A percentile compares a stretch with the other conserved stretches of the same genome.
Conservation (phyloP, 495 filamentous ascomycete species). For the Massariosphaeria phaeospora region DNA sequence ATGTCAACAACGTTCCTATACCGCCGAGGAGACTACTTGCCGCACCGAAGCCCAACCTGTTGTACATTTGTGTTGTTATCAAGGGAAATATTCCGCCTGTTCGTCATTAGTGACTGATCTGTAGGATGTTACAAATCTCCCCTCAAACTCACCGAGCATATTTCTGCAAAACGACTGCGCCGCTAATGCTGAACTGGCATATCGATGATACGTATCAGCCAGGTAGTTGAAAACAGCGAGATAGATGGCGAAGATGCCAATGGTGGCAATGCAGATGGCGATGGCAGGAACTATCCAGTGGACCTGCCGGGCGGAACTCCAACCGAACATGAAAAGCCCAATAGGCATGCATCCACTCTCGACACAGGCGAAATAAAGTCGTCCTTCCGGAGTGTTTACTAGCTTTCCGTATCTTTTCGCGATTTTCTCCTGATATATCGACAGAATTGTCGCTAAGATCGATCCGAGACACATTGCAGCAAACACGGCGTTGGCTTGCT, state of each 20-base stretch:
- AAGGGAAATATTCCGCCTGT: constrained; percentile 74
- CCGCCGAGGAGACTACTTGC: constrained; percentile 73
- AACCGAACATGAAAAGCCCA: constrained; percentile 79
- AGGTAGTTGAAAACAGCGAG: constrained; percentile 91
- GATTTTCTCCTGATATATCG: constrained; percentile 65
- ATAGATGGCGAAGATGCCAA: constrained; percentile 87
- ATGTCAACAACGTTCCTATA: constrained; percentile 62
- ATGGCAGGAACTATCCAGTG: constrained; percentile 76
- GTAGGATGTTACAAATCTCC: not conserved
- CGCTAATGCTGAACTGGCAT: constrained; percentile 80
- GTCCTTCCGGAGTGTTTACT: constrained; percentile 61
- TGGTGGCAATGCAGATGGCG: constrained; percentile 66
- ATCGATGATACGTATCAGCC: constrained; percentile 82
- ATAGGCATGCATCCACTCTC: constrained; percentile 64
- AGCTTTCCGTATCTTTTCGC: constrained; percentile 42
- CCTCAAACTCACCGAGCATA: constrained; percentile 48
- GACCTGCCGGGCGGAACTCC: constrained; percentile 60
- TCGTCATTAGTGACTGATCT: not conserved
- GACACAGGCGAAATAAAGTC: constrained; percentile 79
- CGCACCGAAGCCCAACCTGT: constrained; percentile 62
- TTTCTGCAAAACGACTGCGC: constrained; percentile 84
- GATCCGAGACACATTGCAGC: constrained; percentile 65
- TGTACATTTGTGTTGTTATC: constrained; percentile 67
- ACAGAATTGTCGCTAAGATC: constrained; percentile 64
- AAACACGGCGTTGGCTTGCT: constrained; percentile 70